Conservation (phyloP, 441 rosid genomes). For the Adansonia gregorii region DNA sequence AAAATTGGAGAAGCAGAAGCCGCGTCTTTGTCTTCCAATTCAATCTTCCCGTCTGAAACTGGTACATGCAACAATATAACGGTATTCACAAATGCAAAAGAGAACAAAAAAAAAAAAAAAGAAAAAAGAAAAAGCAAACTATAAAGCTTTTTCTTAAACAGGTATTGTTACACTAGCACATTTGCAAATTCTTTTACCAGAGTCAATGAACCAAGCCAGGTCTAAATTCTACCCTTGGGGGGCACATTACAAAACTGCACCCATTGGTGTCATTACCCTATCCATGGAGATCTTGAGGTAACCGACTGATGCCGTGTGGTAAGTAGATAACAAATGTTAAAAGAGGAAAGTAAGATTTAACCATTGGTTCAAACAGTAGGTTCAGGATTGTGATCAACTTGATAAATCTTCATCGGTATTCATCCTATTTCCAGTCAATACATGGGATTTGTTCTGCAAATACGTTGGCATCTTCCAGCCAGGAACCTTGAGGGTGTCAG, state of each 20-base stretch:
- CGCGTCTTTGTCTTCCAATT: neutral
- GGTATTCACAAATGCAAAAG: neutral
- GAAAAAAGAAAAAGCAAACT: neutral
- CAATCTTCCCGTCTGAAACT: neutral
- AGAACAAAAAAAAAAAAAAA: too few species aligned
- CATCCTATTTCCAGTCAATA: constrained; percentile 42
- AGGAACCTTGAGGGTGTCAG: constrained; percentile 35
- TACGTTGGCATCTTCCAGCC: constrained; percentile 51
- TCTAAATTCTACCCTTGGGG: neutral
- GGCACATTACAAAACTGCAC: constrained; percentile 12
- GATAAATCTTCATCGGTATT: neutral
- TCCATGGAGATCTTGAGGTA: neutral
- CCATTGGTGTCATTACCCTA: neutral
- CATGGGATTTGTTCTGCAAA: constrained; percentile 50
- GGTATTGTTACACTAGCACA: constrained; percentile 1
- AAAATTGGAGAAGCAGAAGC: neutral
- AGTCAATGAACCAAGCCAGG: neutral
- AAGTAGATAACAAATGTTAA: too few species aligned
- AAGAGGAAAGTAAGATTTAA: neutral
- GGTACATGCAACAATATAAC: neutral
- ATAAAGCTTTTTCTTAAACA: neutral
- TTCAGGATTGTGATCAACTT: neutral
- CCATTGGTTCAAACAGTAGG: neutral
- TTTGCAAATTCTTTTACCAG: neutral
- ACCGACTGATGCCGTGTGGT: neutral